Evolutionary conservation across 1,284 basidiomycete species (phyloP), one percentile per base, ranked within the genome.

Genomic region (Afroboletus lepidellus): DNA sequence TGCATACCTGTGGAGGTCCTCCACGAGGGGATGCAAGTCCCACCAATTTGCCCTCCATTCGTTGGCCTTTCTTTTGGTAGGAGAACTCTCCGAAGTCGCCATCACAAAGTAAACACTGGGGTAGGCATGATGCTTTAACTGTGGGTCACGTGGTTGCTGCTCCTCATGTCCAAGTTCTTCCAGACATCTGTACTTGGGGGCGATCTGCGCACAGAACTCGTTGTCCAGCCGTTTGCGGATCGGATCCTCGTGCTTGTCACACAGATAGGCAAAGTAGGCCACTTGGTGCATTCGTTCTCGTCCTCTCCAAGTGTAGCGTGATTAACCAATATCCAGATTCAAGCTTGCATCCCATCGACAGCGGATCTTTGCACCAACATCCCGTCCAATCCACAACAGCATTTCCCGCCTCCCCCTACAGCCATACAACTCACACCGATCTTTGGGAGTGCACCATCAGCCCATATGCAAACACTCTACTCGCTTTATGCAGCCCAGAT

Each of bases 221-320:
- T 94, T 29, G 67, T 95, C 2, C 91, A 95, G 62, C 73, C 75
- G 0, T 96, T 84, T 66, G 80, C 81, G 46, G 94, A 97, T 71
- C 79, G 91, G 34, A 74, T 85, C 9, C 72, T 97, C 20, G 83
- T 96, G 18, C 74, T 95, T 25, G 77, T 97, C 47, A 93, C 92
- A 2, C 94, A 96, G 70, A 62, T 90, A 48, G 90, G 90, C 27
- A 94, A 92, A 80, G 84, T 95, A 13, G 94, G 93, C 50, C 86
- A 80, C 64, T 66, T 97, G 72, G 91, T 94, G 65, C 64, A 74
- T 72, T 34, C 30, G 24, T 52, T 41, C 54, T 51, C 46, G 24
- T 33, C 42, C 15, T 21, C 15, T 21, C 12, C 3, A n/a, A 13
- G 29, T 30, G 29, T 30, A 29, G 12, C 27, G 3, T 29, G 3